These are phyloP conservation scores for Primulina eburnea DNA, from an alignment of 257 asterid genomes.

Conservation along the genomic window DNA sequence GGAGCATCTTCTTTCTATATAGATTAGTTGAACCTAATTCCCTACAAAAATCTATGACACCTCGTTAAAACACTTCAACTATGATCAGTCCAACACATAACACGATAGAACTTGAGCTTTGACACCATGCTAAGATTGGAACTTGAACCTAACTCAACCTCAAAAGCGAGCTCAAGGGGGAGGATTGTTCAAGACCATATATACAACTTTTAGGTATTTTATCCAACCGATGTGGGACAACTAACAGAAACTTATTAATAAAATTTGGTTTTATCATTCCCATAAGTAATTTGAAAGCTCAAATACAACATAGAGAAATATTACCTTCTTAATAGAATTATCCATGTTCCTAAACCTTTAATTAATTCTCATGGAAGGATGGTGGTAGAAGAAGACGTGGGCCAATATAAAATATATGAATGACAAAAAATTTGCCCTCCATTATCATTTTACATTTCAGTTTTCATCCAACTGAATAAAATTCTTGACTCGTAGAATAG, in stretches of 20 bases:
- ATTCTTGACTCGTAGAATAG: background rate
- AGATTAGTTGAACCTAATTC: background rate
- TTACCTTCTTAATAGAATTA: background rate
- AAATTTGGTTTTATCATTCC: conserved; percentile 1
- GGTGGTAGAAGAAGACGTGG: background rate
- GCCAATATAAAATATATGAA: background rate
- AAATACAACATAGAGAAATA: background rate
- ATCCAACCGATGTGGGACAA: too few relatives aligned
- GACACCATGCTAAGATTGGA: too few relatives aligned
- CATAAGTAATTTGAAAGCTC: conserved; percentile 6
- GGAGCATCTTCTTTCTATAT: background rate
- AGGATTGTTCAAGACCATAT: too few relatives aligned
- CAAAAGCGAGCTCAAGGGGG: too few relatives aligned
- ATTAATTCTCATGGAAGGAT: background rate
- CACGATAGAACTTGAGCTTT: too few relatives aligned
- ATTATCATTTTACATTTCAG: background rate
- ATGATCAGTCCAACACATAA: too few relatives aligned
- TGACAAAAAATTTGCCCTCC: background rate
- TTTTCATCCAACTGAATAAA: background rate
- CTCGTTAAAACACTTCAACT: too few relatives aligned
- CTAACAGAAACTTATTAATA: conserved; percentile 21
- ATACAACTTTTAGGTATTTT: too few relatives aligned
- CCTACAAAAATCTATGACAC: background rate
- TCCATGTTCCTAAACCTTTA: background rate
- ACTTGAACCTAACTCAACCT: too few relatives aligned